Evolutionary conservation across 179 eudicot genomes (phyloP).

Genomic region (Patellifolia procumbens): DNA sequence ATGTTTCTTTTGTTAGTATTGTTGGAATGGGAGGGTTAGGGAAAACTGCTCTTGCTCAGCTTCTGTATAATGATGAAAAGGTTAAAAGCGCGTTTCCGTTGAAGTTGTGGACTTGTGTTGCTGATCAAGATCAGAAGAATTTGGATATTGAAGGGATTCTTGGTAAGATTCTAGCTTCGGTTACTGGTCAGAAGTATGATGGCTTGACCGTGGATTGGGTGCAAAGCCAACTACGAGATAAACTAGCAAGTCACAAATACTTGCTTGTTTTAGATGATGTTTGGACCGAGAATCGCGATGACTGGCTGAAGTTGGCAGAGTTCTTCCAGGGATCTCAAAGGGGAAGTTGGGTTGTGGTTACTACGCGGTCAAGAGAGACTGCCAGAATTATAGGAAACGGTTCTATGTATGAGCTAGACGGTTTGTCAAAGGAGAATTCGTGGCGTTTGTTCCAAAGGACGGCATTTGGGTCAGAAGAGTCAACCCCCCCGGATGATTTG

Average conservation of each 20-base stretch:
- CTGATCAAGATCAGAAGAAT: too few species aligned
- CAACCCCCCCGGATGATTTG: not conserved
- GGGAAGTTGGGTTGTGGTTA: conserved; percentile 28
- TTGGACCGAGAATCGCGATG: conserved; percentile 21
- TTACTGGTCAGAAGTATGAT: not conserved
- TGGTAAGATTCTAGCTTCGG: conserved; percentile 16
- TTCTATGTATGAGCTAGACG: not conserved
- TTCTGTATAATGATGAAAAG: too few species aligned
- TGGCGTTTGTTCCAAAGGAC: conserved; percentile 23
- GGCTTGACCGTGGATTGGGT: not conserved
- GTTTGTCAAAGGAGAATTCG: conserved; percentile 19
- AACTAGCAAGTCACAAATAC: not conserved
- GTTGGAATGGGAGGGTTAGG: too few species aligned
- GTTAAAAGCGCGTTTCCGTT: too few species aligned
- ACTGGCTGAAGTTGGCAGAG: conserved; percentile 12
- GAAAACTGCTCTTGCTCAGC: too few species aligned
- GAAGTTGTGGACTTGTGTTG: too few species aligned
- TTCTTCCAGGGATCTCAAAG: conserved; percentile 2
- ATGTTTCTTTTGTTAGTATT: too few species aligned
- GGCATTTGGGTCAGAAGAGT: conserved; percentile 16
- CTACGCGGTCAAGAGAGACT: conserved; percentile 7
- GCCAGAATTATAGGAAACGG: too few species aligned
- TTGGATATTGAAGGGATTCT: conserved; percentile 2
- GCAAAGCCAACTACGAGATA: not conserved
- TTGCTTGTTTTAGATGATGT: too few species aligned